Evolutionary conservation across 176 grass and related monocot genomes (phyloP).

Genomic region (Puccinellia tenuiflora): DNA sequence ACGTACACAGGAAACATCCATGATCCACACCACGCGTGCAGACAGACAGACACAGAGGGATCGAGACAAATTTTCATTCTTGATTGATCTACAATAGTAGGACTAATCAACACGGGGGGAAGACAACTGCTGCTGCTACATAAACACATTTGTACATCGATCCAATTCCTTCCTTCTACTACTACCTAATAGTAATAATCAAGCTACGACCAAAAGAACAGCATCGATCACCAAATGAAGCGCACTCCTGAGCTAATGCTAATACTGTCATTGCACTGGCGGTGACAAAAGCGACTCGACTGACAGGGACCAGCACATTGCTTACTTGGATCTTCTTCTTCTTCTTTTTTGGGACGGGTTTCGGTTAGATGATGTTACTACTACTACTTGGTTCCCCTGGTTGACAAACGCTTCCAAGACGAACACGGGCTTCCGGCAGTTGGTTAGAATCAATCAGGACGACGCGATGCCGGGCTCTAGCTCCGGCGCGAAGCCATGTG

Average conservation of each 20-base stretch:
- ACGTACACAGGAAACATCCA: not conserved
- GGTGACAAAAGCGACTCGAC: conserved; percentile 28
- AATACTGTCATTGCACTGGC: not conserved
- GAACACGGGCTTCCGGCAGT: not conserved
- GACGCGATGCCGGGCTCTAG: conserved; percentile 51
- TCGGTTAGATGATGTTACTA: conserved; percentile 28
- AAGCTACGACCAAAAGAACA: conserved; percentile 21
- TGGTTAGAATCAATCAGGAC: conserved; percentile 23
- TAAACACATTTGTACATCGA: not conserved
- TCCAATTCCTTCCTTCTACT: not conserved
- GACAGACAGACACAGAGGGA: not conserved
- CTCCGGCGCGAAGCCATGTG: conserved; percentile 37
- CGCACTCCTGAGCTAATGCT: not conserved
- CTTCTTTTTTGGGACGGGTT: not conserved
- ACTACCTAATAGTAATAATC: not conserved
- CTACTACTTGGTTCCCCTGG: conserved; percentile 10
- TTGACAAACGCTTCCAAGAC: conserved; percentile 6
- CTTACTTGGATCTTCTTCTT: not conserved
- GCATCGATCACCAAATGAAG: not conserved
- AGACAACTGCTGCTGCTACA: not conserved
- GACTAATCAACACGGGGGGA: not conserved
- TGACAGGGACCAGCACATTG: not conserved
- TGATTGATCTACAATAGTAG: not conserved
- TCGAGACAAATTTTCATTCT: not conserved
- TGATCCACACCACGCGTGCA: not conserved